Conservation (phyloP, 345 rosid genomes). For the Bruguiera sexangula region DNA sequence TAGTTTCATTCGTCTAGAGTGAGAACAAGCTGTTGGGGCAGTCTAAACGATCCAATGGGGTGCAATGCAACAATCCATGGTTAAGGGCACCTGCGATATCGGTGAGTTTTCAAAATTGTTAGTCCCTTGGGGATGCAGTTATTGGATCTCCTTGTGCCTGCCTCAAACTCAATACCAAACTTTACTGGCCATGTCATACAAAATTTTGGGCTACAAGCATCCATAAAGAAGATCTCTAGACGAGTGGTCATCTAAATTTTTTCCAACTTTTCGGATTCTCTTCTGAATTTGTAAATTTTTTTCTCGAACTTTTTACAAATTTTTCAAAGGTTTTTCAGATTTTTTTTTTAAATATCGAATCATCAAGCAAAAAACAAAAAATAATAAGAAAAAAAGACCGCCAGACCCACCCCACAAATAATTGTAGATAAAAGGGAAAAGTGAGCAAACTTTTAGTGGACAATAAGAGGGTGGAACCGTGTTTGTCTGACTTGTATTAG, state of each 20-base stretch:
- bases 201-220: background rate
- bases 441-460: slow-evolving; percentile 48
- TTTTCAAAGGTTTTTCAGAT: too few relatives aligned
- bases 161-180: too few relatives aligned
- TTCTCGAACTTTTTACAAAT: too few relatives aligned
- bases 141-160: background rate
- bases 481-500: slow-evolving; percentile 45
- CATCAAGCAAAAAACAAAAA: too few relatives aligned
- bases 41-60: too few relatives aligned
- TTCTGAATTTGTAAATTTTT: too few relatives aligned
- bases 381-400: slow-evolving; percentile 8
- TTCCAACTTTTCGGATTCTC: too few relatives aligned
- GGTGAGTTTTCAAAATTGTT: background rate
- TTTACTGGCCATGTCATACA: background rate
- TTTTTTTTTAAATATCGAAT: too few relatives aligned
- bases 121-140: background rate
- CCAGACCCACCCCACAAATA: slow-evolving; percentile 61
- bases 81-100: background rate
- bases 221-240: background rate
- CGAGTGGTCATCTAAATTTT: too few relatives aligned
- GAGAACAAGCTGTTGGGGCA: too few relatives aligned
- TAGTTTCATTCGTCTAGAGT: too few relatives aligned
- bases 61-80: too few relatives aligned
- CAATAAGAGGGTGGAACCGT: slow-evolving; percentile 46
- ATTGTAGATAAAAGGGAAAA: slow-evolving; percentile 50